Evolutionary conservation across 1,139 yeast species (phyloP).

Genomic region (Candida pseudocylindracea): DNA sequence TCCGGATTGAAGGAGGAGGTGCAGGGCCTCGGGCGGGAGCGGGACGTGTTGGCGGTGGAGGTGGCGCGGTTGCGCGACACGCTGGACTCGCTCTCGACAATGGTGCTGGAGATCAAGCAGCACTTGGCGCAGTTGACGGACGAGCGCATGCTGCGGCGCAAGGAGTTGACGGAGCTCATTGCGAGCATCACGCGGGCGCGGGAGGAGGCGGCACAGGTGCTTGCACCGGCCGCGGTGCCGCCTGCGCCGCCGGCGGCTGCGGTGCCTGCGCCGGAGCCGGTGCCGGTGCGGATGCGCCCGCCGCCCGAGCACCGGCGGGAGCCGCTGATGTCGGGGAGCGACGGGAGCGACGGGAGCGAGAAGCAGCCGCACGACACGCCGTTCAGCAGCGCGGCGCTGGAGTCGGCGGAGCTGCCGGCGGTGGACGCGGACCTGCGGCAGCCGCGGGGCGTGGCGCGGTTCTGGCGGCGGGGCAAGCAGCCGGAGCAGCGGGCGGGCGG

Average conservation of each 20-base stretch:
- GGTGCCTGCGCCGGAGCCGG: conserved; percentile 7
- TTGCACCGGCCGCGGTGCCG: conserved; percentile 10
- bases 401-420: neutral
- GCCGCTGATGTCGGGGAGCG: no score
- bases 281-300: conserved; percentile 10
- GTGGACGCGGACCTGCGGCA: neutral
- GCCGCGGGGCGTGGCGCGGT: neutral
- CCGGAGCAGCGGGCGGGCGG: neutral
- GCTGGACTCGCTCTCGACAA: no score
- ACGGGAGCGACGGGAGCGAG: conserved; percentile 5
- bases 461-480: conserved; percentile 1
- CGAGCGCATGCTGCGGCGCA: no score
- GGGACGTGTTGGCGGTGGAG: conserved; percentile 9
- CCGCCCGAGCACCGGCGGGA: conserved; percentile 4
- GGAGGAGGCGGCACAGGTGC: conserved; percentile 4
- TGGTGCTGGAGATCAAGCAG: no score
- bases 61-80: conserved; percentile 4
- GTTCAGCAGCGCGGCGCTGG: conserved; percentile 8
- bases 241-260: conserved; percentile 9
- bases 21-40: conserved; percentile 12
- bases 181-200: no score
- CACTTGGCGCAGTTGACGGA: no score
- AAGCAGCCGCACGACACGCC: conserved; percentile 9
- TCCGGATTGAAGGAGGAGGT: conserved; percentile 15
- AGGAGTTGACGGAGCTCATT: no score